These are phyloP conservation scores for Exophiala spinifera DNA, from an alignment of 2,329 filamentous ascomycete genomes.

Conservation along the genomic window DNA sequence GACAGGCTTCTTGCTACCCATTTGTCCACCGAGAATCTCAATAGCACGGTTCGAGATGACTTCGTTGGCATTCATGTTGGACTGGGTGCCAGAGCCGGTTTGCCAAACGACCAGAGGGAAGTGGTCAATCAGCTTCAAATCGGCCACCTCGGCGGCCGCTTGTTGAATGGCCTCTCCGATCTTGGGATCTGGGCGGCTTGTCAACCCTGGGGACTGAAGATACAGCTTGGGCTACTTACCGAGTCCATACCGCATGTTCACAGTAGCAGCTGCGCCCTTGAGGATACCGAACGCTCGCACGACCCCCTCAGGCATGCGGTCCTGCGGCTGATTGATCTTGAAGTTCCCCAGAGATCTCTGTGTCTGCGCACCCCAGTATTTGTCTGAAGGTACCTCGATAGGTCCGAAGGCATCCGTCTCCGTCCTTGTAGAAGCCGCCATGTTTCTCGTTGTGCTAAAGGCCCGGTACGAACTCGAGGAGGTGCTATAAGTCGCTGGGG, in stretches of 20 bases:
- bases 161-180: slow-evolving; percentile 90
- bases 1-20: slow-evolving; percentile 96
- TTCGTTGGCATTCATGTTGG: slow-evolving; percentile 99
- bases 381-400: slow-evolving; percentile 72
- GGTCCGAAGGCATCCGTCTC: slow-evolving; percentile 98
- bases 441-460: slow-evolving; percentile 23
- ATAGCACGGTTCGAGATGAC: slow-evolving; percentile 99
- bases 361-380: slow-evolving; percentile 77
- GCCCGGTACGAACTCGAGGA: slow-evolving; percentile 8
- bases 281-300: slow-evolving; percentile 93
- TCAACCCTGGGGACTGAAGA: slow-evolving; percentile 16
- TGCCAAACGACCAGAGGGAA: slow-evolving; percentile 99
- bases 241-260: slow-evolving; percentile 93
- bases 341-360: slow-evolving; percentile 84
- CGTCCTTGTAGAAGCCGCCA: slow-evolving; percentile 59
- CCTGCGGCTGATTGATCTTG: slow-evolving; percentile 98
- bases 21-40: slow-evolving; percentile 89
- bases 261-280: slow-evolving; percentile 91
- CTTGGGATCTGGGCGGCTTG: slow-evolving; percentile 65
- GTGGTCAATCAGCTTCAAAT: slow-evolving; percentile 90
- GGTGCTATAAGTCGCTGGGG: slow-evolving; percentile 6
- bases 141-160: slow-evolving; percentile 88
- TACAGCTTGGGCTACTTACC: slow-evolving; percentile 40
- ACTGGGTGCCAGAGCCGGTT: slow-evolving; percentile 96
- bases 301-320: slow-evolving; percentile 93